phyloP scores from a whole-genome alignment of 805 yeast genomes.

The Kluyveromyces siamensis region DNA sequence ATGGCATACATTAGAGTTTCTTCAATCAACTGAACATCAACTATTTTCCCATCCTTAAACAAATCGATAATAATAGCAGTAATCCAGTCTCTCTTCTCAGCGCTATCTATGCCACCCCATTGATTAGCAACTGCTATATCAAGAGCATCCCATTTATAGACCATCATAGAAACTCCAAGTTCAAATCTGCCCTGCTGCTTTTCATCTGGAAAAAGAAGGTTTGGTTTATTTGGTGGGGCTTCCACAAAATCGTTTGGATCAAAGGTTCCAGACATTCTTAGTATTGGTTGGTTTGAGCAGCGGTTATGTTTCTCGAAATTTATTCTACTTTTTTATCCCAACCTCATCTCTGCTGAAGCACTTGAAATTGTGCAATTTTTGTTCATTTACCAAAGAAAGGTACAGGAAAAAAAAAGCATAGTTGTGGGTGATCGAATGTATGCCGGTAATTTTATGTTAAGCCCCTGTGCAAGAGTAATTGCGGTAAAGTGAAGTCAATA shows the following conservation, averaged over 20 bases:
- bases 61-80: conserved; percentile 73
- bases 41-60: conserved; percentile 50
- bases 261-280: conserved; percentile 8
- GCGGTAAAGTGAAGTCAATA: no score
- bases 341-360: not conserved
- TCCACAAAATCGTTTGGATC: conserved; percentile 46
- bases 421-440: no score
- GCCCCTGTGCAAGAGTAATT: no score
- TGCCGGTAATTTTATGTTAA: no score
- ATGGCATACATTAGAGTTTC: conserved; percentile 79
- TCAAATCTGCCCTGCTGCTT: conserved; percentile 80
- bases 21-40: conserved; percentile 74
- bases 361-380: not conserved
- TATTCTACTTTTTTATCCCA: no score
- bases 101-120: conserved; percentile 95
- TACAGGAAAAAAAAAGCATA: no score
- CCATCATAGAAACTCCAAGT: conserved; percentile 83
- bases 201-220: conserved; percentile 42
- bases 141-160: conserved; percentile 86
- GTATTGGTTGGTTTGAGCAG: not conserved
- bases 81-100: conserved; percentile 93
- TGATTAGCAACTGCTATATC: conserved; percentile 79
- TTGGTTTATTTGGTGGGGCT: conserved; percentile 33
- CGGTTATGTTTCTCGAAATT: not conserved
- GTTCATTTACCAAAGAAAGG: no score